phyloP scores from a whole-genome alignment of 768 basidiomycete species.

The Russula dissimulans region DNA sequence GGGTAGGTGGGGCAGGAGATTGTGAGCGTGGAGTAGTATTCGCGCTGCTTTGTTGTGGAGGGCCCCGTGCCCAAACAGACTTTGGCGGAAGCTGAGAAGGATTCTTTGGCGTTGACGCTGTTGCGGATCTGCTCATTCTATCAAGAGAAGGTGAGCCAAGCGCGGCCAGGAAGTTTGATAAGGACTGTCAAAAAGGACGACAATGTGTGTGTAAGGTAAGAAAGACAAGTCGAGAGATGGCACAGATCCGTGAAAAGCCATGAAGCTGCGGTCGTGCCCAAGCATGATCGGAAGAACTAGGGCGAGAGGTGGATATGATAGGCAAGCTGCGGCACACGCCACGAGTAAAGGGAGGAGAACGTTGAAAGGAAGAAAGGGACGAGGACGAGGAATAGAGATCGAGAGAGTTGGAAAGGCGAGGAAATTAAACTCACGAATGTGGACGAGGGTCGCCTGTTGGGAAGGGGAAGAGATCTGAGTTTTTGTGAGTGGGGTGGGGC shows the following conservation, averaged over 20 bases:
- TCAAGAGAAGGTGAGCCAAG: neutral
- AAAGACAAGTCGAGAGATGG: neutral
- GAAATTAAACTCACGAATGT: conserved; percentile 15
- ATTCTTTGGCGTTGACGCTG: conserved; percentile 63
- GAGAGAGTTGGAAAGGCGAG: neutral
- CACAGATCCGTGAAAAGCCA: neutral
- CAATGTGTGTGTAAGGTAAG: neutral
- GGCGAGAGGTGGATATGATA: neutral
- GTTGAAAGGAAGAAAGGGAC: neutral
- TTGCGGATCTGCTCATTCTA: conserved; percentile 93
- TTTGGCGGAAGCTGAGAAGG: conserved; percentile 63
- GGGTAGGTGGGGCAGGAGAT: conserved; percentile 46
- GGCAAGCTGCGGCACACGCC: neutral
- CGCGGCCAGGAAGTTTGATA: neutral
- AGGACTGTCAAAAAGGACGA: neutral
- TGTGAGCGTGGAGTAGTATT: conserved; percentile 60
- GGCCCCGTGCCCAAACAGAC: conserved; percentile 90
- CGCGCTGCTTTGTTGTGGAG: conserved; percentile 51
- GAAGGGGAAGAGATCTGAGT: conserved; percentile 13
- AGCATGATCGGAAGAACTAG: neutral
- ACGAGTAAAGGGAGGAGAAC: neutral
- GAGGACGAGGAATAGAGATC: neutral
- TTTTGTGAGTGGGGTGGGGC: conserved; percentile 13
- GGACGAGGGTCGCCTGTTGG: conserved; percentile 15
- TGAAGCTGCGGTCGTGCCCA: neutral